phyloP scores from a whole-genome alignment of 768 basidiomycete species.

The Termitomyces titanicus region DNA sequence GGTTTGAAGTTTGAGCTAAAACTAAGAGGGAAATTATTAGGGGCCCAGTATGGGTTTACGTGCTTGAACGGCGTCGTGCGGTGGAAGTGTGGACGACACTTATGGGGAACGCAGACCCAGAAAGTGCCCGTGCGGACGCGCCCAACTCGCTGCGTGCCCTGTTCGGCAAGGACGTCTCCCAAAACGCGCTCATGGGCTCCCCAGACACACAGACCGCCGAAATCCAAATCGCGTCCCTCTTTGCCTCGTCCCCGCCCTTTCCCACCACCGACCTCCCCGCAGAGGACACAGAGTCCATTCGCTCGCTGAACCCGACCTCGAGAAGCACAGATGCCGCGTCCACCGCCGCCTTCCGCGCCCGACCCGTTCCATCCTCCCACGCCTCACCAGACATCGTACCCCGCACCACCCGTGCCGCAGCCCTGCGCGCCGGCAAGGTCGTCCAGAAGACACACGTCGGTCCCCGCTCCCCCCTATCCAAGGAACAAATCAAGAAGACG shows the following conservation, averaged over 20 bases:
- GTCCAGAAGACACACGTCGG: constrained; percentile 38
- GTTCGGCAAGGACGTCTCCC: constrained; percentile 49
- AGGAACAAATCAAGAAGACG: constrained; percentile 58
- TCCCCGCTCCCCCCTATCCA: constrained; percentile 53
- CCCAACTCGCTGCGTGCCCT: constrained; percentile 71
- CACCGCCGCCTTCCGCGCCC: constrained; percentile 80
- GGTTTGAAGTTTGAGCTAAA: too few relatives aligned
- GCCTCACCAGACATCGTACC: constrained; percentile 68
- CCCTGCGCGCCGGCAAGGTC: constrained; percentile 60
- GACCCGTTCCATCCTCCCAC: constrained; percentile 60
- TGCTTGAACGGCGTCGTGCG: constrained; percentile 78
- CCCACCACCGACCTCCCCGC: constrained; percentile 59
- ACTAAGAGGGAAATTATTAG: too few relatives aligned
- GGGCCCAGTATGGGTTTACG: constrained; percentile 89
- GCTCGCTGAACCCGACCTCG: constrained; percentile 38
- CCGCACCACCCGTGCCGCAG: constrained; percentile 71
- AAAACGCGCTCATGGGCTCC: constrained; percentile 75
- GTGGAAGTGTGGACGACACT: constrained; percentile 78
- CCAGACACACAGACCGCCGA: constrained; percentile 67
- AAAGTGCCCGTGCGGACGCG: constrained; percentile 46
- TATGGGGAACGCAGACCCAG: constrained; percentile 67
- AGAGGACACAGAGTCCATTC: constrained; percentile 32
- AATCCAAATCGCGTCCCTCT: constrained; percentile 72
- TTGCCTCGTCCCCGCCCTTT: constrained; percentile 82
- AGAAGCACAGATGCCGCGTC: too few relatives aligned